phyloP scores from a whole-genome alignment of 805 yeast genomes.

The Starmerella floris region DNA sequence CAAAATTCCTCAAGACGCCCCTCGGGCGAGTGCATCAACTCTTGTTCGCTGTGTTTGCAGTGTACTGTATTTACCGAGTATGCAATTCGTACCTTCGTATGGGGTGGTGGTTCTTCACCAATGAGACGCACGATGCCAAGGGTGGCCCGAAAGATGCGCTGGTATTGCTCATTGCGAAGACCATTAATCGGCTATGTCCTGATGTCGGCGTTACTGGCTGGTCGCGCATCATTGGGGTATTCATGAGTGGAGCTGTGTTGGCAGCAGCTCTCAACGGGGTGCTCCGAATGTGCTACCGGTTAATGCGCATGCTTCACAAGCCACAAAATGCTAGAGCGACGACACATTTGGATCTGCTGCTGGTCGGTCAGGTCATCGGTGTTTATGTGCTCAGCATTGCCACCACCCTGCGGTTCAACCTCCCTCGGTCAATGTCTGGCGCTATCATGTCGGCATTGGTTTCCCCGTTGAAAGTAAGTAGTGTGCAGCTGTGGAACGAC shows the following conservation, averaged over 20 bases:
- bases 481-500: conserved; percentile 32
- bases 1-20: conserved; percentile 23
- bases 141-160: conserved; percentile 22
- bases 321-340: neutral
- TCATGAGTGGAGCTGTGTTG: conserved; percentile 30
- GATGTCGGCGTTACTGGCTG: conserved; percentile 25
- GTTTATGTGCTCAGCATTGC: conserved; percentile 32
- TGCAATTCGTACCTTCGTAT: conserved; percentile 23
- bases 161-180: conserved; percentile 16
- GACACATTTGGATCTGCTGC: conserved; percentile 19
- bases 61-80: conserved; percentile 33
- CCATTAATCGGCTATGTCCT: conserved; percentile 12
- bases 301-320: conserved; percentile 13
- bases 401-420: conserved; percentile 29
- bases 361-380: conserved; percentile 29
- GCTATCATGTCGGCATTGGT: conserved; percentile 32
- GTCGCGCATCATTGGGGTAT: conserved; percentile 31
- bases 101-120: conserved; percentile 20
- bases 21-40: conserved; percentile 24
- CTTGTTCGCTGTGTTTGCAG: conserved; percentile 26
- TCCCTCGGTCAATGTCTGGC: conserved; percentile 30
- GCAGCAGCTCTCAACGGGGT: conserved; percentile 29
- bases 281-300: conserved; percentile 16
- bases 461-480: conserved; percentile 28
- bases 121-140: conserved; percentile 3